phyloP scores from a whole-genome alignment of 2,329 filamentous ascomycete genomes.

The Penicillium glabrum region DNA sequence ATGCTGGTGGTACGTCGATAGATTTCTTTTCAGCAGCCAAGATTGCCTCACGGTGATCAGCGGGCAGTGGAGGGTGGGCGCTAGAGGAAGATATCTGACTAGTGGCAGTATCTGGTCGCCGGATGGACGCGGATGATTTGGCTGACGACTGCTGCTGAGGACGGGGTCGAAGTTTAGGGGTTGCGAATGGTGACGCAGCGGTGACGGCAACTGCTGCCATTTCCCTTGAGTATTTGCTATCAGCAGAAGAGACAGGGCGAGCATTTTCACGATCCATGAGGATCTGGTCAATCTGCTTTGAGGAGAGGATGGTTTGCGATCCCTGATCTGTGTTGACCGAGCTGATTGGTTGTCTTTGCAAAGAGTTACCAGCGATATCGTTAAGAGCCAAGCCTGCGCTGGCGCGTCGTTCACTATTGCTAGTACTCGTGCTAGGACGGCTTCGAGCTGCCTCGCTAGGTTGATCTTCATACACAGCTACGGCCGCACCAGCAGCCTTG shows the following conservation, averaged over 20 bases:
- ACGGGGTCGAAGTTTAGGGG: constrained; percentile 35
- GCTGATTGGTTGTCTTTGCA: constrained; percentile 24
- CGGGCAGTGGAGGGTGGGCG: constrained; percentile 70
- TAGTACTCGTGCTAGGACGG: constrained; percentile 35
- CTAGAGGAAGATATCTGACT: constrained; percentile 59
- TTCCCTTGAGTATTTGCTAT: constrained; percentile 32
- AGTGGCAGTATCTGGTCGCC: constrained; percentile 69
- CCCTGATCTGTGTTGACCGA: constrained; percentile 64
- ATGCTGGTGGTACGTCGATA: constrained; percentile 44
- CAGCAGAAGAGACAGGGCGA: constrained; percentile 34
- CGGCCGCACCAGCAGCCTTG: constrained; percentile 36
- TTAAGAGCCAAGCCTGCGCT: constrained; percentile 55
- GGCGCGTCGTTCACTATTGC: constrained; percentile 23
- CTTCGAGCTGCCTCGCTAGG: constrained; percentile 54
- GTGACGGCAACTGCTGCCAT: constrained; percentile 16
- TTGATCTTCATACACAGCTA: constrained; percentile 63
- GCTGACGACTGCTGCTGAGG: constrained; percentile 33
- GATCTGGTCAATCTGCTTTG: constrained; percentile 75
- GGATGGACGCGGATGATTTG: constrained; percentile 34
- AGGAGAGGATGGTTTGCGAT: constrained; percentile 81
- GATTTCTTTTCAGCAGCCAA: constrained; percentile 69
- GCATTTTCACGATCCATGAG: constrained; percentile 55
- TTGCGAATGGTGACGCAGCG: constrained; percentile 34
- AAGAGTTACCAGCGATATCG: constrained; percentile 62
- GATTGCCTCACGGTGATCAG: constrained; percentile 81